Evolutionary conservation across 495 filamentous ascomycete species (phyloP).

Genomic region (Neurospora sp.): DNA sequence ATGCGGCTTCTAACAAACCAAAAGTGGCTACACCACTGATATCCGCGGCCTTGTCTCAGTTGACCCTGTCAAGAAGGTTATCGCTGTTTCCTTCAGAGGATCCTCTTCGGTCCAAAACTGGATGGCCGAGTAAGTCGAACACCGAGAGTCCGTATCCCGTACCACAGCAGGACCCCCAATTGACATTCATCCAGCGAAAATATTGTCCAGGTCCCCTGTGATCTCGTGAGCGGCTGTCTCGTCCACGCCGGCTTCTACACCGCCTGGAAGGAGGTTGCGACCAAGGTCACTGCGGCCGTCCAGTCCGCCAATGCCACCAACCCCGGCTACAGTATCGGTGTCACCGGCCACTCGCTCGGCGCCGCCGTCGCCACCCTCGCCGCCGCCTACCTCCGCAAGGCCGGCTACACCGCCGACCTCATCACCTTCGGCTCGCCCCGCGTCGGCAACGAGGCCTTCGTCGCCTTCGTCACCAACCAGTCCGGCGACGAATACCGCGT

Average conservation of each 20-base stretch:
- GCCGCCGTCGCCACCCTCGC: slow-evolving; percentile 54
- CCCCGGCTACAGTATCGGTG: slow-evolving; percentile 42
- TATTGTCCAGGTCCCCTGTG: slow-evolving; percentile 22
- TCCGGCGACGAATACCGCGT: slow-evolving; percentile 47
- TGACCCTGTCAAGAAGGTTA: slow-evolving; percentile 49
- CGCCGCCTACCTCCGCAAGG: slow-evolving; percentile 45
- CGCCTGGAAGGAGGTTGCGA: slow-evolving; percentile 27
- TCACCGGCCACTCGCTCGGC: slow-evolving; percentile 62
- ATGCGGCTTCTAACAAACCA: slow-evolving; percentile 1
- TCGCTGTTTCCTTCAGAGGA: slow-evolving; percentile 65
- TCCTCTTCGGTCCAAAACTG: slow-evolving; percentile 52
- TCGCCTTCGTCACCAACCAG: slow-evolving; percentile 42
- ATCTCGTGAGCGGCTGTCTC: slow-evolving; percentile 21
- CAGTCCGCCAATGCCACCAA: slow-evolving; percentile 21
- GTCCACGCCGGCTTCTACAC: slow-evolving; percentile 31
- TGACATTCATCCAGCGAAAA: slow-evolving; percentile 13
- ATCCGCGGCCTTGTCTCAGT: slow-evolving; percentile 59
- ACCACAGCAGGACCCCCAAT: not conserved
- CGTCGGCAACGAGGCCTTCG: slow-evolving; percentile 49
- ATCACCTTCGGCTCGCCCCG: slow-evolving; percentile 63
- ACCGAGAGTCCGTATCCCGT: not conserved
- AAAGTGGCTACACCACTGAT: slow-evolving; percentile 45
- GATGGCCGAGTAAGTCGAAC: slow-evolving; percentile 50
- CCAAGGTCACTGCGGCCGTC: slow-evolving; percentile 13
- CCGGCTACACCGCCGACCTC: slow-evolving; percentile 30